Evolutionary conservation across 306 rosid genomes (phyloP).

Genomic region (Casuarina glauca): DNA sequence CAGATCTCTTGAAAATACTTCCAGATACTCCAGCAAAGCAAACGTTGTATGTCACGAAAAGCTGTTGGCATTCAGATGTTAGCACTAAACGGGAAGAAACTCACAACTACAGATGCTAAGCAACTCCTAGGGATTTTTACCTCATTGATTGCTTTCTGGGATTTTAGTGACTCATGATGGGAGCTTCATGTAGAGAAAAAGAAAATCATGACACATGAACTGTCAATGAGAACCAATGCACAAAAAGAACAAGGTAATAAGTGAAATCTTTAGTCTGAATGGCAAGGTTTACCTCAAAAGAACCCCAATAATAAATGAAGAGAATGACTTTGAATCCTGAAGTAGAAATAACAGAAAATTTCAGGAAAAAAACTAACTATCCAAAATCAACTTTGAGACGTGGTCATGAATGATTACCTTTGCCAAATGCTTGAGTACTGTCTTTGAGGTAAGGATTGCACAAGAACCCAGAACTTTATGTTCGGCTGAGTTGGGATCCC

Average conservation of each 20-base stretch:
- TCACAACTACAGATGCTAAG: slow-evolving; percentile 21
- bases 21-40: slow-evolving; percentile 93
- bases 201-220: slow-evolving; percentile 24
- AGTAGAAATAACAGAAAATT: slow-evolving; percentile 28
- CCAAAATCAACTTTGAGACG: slow-evolving; percentile 25
- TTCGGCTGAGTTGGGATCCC: slow-evolving; percentile 67
- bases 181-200: slow-evolving; percentile 62
- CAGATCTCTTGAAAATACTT: slow-evolving; percentile 68
- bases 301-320: slow-evolving; percentile 79
- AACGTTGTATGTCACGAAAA: slow-evolving; percentile 92
- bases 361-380: slow-evolving; percentile 25
- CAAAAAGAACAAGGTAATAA: neutral
- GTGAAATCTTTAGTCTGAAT: slow-evolving; percentile 17
- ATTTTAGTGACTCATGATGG: slow-evolving; percentile 93
- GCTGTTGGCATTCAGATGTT: slow-evolving; percentile 57
- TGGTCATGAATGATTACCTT: slow-evolving; percentile 48
- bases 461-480: slow-evolving; percentile 92
- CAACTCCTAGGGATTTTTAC: slow-evolving; percentile 45
- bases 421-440: slow-evolving; percentile 92
- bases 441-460: slow-evolving; percentile 84
- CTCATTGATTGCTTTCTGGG: slow-evolving; percentile 96
- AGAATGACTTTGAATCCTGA: slow-evolving; percentile 80
- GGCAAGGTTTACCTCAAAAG: slow-evolving; percentile 75
- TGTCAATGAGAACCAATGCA: slow-evolving; percentile 4
- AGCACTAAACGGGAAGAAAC: slow-evolving; percentile 26